Percentiles rank a stretch among this genome's conserved stretches.
Conservation (phyloP, 1,284 basidiomycete genomes). For the Marasmius tenuissimus region DNA sequence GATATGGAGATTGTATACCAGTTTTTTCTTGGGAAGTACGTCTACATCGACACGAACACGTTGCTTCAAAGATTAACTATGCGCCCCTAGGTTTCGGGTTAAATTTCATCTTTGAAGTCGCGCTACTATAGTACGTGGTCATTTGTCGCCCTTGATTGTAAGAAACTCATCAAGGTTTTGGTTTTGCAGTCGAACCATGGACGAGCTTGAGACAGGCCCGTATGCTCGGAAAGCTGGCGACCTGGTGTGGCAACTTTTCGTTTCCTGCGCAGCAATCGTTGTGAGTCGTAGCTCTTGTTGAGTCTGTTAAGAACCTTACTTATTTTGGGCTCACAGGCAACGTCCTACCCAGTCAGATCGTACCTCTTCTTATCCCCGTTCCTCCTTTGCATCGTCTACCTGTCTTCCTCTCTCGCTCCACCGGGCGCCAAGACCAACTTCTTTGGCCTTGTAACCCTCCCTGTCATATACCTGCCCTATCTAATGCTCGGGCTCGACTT, state of each 20-base stretch:
- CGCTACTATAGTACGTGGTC: constrained; percentile 71
- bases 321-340: neutral
- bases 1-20: constrained; percentile 77
- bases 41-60: constrained; percentile 3
- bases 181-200: constrained; percentile 54
- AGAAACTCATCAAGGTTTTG: neutral
- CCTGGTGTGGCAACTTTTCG: constrained; percentile 69
- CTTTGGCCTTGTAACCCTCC: constrained; percentile 73
- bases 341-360: constrained; percentile 48
- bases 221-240: constrained; percentile 65
- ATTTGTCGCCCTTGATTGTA: neutral
- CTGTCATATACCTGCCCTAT: constrained; percentile 74
- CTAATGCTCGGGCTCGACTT: constrained; percentile 72
- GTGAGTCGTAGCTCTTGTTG: constrained; percentile 39
- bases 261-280: constrained; percentile 55
- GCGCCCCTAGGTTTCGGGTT: constrained; percentile 49
- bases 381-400: constrained; percentile 42
- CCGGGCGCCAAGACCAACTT: constrained; percentile 65
- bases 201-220: constrained; percentile 62
- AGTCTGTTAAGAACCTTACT: neutral
- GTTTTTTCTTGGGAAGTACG: constrained; percentile 77
- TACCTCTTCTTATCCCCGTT: constrained; percentile 65
- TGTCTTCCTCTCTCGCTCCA: constrained; percentile 57
- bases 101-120: constrained; percentile 68
- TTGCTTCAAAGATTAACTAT: neutral